Evolutionary conservation across 2,329 filamentous ascomycete genomes (phyloP).

Genomic region (Neofusicoccum kwambonambiense): DNA sequence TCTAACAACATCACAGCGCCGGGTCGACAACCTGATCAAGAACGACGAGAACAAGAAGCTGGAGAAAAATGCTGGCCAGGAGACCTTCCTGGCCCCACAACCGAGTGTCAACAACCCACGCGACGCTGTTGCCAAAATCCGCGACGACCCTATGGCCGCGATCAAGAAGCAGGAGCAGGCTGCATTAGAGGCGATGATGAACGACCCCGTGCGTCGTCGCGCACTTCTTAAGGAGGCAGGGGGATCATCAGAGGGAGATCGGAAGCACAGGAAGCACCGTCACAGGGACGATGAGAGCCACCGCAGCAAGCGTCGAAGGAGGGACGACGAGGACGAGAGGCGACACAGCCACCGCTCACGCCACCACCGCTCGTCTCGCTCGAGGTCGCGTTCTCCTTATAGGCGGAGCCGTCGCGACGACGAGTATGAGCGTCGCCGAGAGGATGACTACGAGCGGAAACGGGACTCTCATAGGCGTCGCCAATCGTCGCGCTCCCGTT

Average conservation of each 20-base stretch:
- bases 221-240: conserved; percentile 55
- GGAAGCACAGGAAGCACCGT: conserved; percentile 22
- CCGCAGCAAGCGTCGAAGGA: conserved; percentile 10
- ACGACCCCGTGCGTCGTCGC: conserved; percentile 66
- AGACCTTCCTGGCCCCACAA: conserved; percentile 63
- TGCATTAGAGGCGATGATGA: conserved; percentile 64
- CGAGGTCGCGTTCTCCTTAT: conserved; percentile 9
- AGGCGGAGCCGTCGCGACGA: conserved; percentile 34
- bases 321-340: conserved; percentile 9
- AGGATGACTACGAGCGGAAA: not conserved
- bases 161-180: conserved; percentile 81
- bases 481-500: not conserved
- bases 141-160: conserved; percentile 85
- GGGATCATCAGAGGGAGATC: conserved; percentile 24
- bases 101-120: conserved; percentile 67
- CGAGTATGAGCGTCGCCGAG: conserved; percentile 20
- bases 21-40: conserved; percentile 84
- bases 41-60: conserved; percentile 73
- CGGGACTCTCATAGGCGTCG: not conserved
- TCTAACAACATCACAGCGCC: conserved; percentile 43
- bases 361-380: conserved; percentile 6
- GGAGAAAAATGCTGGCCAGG: conserved; percentile 56
- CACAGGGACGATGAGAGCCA: conserved; percentile 26
- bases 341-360: conserved; percentile 14
- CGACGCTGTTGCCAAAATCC: conserved; percentile 81